phyloP scores from a whole-genome alignment of 305 asterid species.

The Ajuga reptans region DNA sequence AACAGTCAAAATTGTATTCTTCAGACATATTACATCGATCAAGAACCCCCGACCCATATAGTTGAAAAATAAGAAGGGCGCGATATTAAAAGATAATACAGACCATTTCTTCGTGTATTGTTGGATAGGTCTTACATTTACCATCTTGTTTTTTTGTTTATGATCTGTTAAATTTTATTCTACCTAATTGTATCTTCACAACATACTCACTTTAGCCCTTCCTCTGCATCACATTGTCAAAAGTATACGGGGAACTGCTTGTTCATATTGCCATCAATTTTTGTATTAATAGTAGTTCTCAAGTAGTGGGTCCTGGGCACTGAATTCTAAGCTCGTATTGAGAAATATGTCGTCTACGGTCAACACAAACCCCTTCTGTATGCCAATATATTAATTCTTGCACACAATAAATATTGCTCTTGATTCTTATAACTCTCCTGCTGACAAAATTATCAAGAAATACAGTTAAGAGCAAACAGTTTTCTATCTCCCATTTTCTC shows the following conservation, averaged over 20 bases:
- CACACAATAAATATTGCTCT: neutral
- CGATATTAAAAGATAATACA: neutral
- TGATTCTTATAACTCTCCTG: neutral
- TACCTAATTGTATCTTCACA: neutral
- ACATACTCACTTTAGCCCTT: neutral
- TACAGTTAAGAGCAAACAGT: neutral
- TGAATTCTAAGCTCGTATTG: neutral
- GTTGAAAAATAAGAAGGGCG: neutral
- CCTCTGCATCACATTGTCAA: neutral
- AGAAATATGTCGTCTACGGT: neutral
- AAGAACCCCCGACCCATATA: neutral
- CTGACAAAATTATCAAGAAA: neutral
- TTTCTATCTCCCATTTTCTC: neutral
- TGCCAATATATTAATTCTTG: neutral
- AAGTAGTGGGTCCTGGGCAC: neutral
- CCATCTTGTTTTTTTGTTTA: neutral
- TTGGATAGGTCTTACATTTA: neutral
- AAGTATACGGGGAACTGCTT: neutral
- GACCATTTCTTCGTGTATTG: neutral
- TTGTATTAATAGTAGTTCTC: neutral
- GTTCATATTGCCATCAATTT: neutral
- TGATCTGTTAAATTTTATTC: neutral
- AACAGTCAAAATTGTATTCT: neutral
- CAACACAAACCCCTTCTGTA: neutral
- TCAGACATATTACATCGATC: neutral